phyloP scores from a whole-genome alignment of 345 rosid species.

The Populus pruinosa region DNA sequence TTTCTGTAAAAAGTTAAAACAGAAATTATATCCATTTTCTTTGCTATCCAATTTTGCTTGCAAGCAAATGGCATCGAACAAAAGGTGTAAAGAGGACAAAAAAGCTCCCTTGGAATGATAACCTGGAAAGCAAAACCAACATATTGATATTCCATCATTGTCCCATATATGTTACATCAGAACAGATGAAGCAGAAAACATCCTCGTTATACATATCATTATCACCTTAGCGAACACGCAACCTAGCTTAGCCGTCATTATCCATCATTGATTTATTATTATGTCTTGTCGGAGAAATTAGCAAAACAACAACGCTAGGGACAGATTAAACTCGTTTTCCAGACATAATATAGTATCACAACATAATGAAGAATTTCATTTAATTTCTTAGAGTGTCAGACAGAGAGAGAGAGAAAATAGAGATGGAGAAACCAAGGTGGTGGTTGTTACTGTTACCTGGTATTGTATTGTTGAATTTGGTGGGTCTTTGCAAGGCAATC shows the following conservation, averaged over 20 bases:
- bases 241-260: not conserved
- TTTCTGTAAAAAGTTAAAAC: not conserved
- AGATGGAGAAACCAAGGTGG: constrained; percentile 36
- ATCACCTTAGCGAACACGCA: not conserved
- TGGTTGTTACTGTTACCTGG: not conserved
- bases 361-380: not conserved
- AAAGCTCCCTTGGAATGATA: not conserved
- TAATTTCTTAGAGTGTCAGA: not conserved
- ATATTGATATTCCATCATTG: not conserved
- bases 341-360: not conserved
- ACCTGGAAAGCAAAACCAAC: not conserved
- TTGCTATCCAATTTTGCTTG: not conserved
- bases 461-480: not conserved
- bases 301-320: not conserved
- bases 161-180: not conserved
- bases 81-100: not conserved
- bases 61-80: not conserved
- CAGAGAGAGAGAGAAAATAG: not conserved
- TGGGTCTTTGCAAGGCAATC: constrained; percentile 18
- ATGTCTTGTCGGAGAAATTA: not conserved
- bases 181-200: not conserved
- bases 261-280: not conserved
- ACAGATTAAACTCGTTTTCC: not conserved
- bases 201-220: not conserved
- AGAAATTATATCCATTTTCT: not conserved